These are phyloP conservation scores for Hanseniaspora uvarum DNA, from an alignment of 1,139 yeast genomes.

Conservation along the genomic window DNA sequence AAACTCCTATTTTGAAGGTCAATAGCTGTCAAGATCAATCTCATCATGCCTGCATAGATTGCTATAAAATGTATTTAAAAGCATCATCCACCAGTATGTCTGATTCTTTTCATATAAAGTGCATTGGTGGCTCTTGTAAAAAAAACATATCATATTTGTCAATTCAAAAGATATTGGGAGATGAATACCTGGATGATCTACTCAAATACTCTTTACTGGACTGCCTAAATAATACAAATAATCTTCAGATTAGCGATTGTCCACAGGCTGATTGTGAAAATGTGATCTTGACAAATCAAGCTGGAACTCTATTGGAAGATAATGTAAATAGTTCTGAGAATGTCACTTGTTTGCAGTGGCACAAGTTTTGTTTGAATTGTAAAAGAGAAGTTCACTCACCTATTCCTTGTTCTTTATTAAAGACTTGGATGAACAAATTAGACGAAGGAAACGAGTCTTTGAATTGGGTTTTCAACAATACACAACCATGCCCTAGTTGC, in stretches of 20 bases:
- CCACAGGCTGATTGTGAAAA: constrained; percentile 12
- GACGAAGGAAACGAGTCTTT: constrained; percentile 81
- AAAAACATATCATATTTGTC: constrained; percentile 12
- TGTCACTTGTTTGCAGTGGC: constrained; percentile 57
- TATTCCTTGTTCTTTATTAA: constrained; percentile 62
- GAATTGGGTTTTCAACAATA: constrained; percentile 80
- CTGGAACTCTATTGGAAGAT: neutral
- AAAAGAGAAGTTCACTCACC: constrained; percentile 73
- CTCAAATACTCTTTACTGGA: constrained; percentile 4
- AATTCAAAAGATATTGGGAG: neutral
- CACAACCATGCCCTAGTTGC: constrained; percentile 67
- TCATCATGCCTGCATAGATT: constrained; percentile 11
- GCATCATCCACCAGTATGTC: neutral
- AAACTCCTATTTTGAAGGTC: neutral
- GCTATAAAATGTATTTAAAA: constrained; percentile 9
- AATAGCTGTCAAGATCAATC: neutral
- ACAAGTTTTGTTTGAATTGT: constrained; percentile 74
- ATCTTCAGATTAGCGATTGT: neutral
- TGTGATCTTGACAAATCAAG: neutral
- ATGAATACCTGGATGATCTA: neutral
- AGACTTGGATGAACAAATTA: constrained; percentile 69
- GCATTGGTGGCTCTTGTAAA: constrained; percentile 13
- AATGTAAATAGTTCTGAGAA: neutral
- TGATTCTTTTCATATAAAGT: neutral
- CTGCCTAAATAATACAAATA: constrained; percentile 10